Conservation (phyloP, 768 basidiomycete species). For the Suillus alpinus region DNA sequence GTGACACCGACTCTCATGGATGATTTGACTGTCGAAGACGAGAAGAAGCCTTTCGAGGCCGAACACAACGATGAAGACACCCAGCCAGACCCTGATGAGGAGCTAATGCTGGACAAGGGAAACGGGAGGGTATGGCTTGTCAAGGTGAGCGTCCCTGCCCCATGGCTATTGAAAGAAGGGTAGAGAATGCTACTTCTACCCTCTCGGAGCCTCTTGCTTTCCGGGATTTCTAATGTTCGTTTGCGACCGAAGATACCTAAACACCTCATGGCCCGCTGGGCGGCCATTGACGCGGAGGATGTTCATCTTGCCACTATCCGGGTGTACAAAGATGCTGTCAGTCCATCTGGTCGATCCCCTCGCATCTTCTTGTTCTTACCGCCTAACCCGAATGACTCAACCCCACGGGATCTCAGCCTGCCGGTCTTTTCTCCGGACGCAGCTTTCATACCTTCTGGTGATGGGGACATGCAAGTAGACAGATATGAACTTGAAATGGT, state of each 20-base stretch:
- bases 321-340: constrained; percentile 58
- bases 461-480: constrained; percentile 40
- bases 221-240: constrained; percentile 6
- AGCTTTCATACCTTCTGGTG: constrained; percentile 28
- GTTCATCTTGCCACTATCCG: constrained; percentile 83
- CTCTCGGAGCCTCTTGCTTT: background rate
- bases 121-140: constrained; percentile 82
- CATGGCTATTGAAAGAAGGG: background rate
- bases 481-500: constrained; percentile 89
- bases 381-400: constrained; percentile 48
- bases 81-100: constrained; percentile 79
- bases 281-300: constrained; percentile 68
- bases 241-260: constrained; percentile 65
- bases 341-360: constrained; percentile 45
- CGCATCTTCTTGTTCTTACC: constrained; percentile 69
- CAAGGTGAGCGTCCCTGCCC: constrained; percentile 54
- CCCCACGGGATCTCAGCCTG: constrained; percentile 19
- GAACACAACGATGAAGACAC: constrained; percentile 56
- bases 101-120: constrained; percentile 73
- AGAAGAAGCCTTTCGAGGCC: constrained; percentile 71
- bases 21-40: constrained; percentile 45
- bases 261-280: constrained; percentile 84
- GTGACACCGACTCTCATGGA: constrained; percentile 28
- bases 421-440: constrained; percentile 29
- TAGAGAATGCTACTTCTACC: background rate